Evolutionary conservation across 2,329 filamentous ascomycete species (phyloP).

Genomic region (Microsporum canis): DNA sequence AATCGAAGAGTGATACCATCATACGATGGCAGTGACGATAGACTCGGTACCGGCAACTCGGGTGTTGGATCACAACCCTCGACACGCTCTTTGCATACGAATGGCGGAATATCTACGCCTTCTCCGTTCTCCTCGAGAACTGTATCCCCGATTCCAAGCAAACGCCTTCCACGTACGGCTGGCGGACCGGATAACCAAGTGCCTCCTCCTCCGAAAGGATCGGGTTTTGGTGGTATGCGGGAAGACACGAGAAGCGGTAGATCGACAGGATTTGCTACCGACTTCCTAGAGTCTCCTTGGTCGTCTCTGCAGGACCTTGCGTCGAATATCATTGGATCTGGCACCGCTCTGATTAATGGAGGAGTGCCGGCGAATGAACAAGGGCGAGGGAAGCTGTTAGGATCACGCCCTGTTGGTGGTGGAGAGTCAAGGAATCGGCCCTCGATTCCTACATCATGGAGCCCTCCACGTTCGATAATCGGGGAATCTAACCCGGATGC

Average conservation of each 20-base stretch:
- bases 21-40: constrained; percentile 25
- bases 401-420: constrained; percentile 16
- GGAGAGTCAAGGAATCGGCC: constrained; percentile 5
- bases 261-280: constrained; percentile 14
- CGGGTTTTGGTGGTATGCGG: background rate
- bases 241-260: background rate
- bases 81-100: constrained; percentile 10
- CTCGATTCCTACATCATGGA: constrained; percentile 25
- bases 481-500: constrained; percentile 26
- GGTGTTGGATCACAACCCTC: background rate
- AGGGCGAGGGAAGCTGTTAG: constrained; percentile 28
- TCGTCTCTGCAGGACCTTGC: constrained; percentile 39
- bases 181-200: background rate
- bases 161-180: constrained; percentile 4
- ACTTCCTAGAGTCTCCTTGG: constrained; percentile 38
- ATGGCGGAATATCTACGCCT: background rate
- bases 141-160: constrained; percentile 5
- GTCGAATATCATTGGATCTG: constrained; percentile 38
- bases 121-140: constrained; percentile 25
- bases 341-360: constrained; percentile 22
- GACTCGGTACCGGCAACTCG: background rate
- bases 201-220: background rate
- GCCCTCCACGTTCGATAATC: constrained; percentile 28
- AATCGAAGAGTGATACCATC: constrained; percentile 31
- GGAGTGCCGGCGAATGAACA: constrained; percentile 18